Evolutionary conservation across 202 grass and related monocot species (phyloP).

Genomic region (Eragrostis tef): DNA sequence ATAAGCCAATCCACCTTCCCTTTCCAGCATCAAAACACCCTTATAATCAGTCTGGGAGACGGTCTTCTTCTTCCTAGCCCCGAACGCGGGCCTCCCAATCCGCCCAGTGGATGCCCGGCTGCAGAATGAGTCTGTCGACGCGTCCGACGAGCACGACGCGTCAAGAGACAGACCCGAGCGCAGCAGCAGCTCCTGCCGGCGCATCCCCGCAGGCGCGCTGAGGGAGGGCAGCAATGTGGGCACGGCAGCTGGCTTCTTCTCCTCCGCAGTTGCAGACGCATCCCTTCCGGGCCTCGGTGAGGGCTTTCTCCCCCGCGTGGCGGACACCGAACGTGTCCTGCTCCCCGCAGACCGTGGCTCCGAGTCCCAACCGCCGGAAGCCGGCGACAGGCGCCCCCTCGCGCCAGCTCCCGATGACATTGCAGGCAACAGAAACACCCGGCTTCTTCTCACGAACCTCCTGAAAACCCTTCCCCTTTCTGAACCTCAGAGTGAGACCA

Average conservation of each 20-base stretch:
- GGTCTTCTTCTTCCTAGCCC: slow-evolving; percentile 61
- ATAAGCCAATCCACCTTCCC: slow-evolving; percentile 42
- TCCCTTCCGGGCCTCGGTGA: slow-evolving; percentile 57
- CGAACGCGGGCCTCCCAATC: slow-evolving; percentile 65
- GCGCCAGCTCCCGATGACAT: slow-evolving; percentile 67
- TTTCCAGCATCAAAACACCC: slow-evolving; percentile 57
- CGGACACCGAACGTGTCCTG: slow-evolving; percentile 60
- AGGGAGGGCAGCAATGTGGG: slow-evolving; percentile 55
- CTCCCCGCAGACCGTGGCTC: slow-evolving; percentile 57
- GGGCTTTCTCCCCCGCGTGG: slow-evolving; percentile 60
- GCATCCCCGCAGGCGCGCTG: slow-evolving; percentile 50
- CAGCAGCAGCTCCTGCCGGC: slow-evolving; percentile 79
- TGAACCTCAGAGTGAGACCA: slow-evolving; percentile 8
- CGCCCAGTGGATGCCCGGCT: slow-evolving; percentile 81
- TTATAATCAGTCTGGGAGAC: slow-evolving; percentile 49
- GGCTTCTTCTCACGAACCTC: slow-evolving; percentile 5
- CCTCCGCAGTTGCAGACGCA: slow-evolving; percentile 19
- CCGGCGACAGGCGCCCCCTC: slow-evolving; percentile 53
- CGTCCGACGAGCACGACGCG: slow-evolving; percentile 89
- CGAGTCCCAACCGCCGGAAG: slow-evolving; percentile 51
- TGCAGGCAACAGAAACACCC: not conserved
- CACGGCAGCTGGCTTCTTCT: slow-evolving; percentile 51
- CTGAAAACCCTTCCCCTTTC: slow-evolving; percentile 16
- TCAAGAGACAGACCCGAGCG: slow-evolving; percentile 84
- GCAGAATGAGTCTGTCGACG: slow-evolving; percentile 88